Evolutionary conservation across 768 basidiomycete genomes (phyloP), one percentile per base, ranked within the genome.

Genomic region (Mycena floridula): DNA sequence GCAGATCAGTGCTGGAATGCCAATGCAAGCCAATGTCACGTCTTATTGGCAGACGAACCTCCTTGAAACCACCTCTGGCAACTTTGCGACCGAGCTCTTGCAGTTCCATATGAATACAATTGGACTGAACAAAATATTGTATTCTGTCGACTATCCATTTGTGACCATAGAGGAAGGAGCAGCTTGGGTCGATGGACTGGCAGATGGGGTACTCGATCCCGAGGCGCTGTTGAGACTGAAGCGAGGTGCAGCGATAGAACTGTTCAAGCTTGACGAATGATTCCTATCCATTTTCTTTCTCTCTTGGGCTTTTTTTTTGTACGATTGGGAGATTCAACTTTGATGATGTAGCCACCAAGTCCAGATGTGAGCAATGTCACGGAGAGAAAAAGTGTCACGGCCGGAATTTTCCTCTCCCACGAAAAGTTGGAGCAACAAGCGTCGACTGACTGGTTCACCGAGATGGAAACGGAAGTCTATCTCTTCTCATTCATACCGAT

Each of bases 41-140:
- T 60, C 59, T 1, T 72, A 72, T 41, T 69, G 65, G 58, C 52
- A 54, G 15, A 64, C 62, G 21, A 72, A 69, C 36, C 51, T 72
- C 7, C 65, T 60, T 44, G 68, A 69, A 47, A 72, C 68, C 0
- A 61, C 63, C 0, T 67, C 68, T 9, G 68, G 68, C 1, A 68
- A 69, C 44, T 70, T 72, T 42, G 64, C 63, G 3, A 68, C 69
- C 1, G 46, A 53, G 18, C 60, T 72, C 7, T 54, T 70, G 11
- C 42, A 67, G 28, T 69, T 70, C 46, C 69, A 72, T 43, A 61
- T 58, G 16, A 44, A 53, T n/a, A 57, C 68, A 44, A 69, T 72
- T 47, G 70, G 68, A 11, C 46, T 70, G 18, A 57, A 66, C 44
- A 57, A 61, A 21, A 70, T 72, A 12, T 47, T 72, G 60, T 69